These are phyloP conservation scores for Epichloe hybrida DNA, from an alignment of 2,329 filamentous ascomycete genomes.

Conservation along the genomic window DNA sequence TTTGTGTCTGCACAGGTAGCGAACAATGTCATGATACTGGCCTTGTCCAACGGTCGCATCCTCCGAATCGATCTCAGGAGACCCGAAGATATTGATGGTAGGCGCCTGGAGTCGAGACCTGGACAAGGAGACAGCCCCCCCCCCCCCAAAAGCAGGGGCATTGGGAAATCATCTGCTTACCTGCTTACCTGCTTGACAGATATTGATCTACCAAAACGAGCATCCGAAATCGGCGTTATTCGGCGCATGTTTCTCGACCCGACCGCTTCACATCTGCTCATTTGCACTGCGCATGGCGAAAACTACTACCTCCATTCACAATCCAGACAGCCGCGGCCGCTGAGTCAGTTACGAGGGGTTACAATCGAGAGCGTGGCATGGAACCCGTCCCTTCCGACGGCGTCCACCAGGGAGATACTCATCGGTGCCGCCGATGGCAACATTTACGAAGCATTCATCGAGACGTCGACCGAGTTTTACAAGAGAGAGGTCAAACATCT, in stretches of 20 bases:
- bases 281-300: conserved; percentile 83
- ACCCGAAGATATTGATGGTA: conserved; percentile 88
- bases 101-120: conserved; percentile 6
- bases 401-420: conserved; percentile 87
- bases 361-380: conserved; percentile 82
- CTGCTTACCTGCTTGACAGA: conserved; percentile 36
- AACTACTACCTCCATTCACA: conserved; percentile 98
- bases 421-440: conserved; percentile 87
- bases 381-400: conserved; percentile 86
- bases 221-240: conserved; percentile 82
- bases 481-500: conserved; percentile 87
- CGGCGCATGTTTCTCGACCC: conserved; percentile 95
- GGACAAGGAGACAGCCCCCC: not conserved
- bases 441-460: conserved; percentile 89
- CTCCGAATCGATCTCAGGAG: conserved; percentile 88
- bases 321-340: conserved; percentile 70
- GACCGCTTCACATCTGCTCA: conserved; percentile 83
- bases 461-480: conserved; percentile 90
- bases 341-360: conserved; percentile 74
- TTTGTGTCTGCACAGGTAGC: conserved; percentile 95
- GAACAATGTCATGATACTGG: conserved; percentile 90
- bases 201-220: conserved; percentile 90
- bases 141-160: not conserved
- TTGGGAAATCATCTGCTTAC: not conserved
- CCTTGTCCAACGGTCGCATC: conserved; percentile 82